These are phyloP conservation scores for Mollisiaceae sp. DNA, from an alignment of 2,329 filamentous ascomycete genomes.

Conservation along the genomic window DNA sequence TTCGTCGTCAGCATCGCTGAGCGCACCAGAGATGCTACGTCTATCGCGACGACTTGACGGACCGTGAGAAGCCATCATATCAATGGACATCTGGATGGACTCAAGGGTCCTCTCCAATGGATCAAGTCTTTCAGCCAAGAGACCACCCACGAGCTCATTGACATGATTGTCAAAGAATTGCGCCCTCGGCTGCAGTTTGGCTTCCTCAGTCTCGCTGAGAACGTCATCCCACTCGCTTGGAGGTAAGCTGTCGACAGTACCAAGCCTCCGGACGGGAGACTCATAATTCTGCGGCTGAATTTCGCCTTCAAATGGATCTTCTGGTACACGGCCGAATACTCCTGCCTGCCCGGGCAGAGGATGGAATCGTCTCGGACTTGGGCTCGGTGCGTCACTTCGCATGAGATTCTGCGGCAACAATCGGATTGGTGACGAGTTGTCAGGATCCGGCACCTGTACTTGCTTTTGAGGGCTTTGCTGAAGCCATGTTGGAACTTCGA, in stretches of 20 bases:
- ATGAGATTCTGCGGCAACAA: slow-evolving; percentile 57
- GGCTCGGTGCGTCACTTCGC: slow-evolving; percentile 75
- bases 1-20: slow-evolving; percentile 91
- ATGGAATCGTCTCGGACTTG: slow-evolving; percentile 65
- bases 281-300: slow-evolving; percentile 48
- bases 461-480: slow-evolving; percentile 50
- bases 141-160: slow-evolving; percentile 79
- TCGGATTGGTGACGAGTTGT: slow-evolving; percentile 58
- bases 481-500: slow-evolving; percentile 49
- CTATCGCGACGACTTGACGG: slow-evolving; percentile 62
- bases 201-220: slow-evolving; percentile 81
- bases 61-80: slow-evolving; percentile 59
- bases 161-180: slow-evolving; percentile 92
- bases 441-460: slow-evolving; percentile 46
- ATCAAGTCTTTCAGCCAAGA: slow-evolving; percentile 76
- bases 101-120: slow-evolving; percentile 82
- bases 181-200: slow-evolving; percentile 80
- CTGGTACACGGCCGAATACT: slow-evolving; percentile 55
- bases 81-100: slow-evolving; percentile 74
- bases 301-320: slow-evolving; percentile 41
- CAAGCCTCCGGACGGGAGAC: slow-evolving; percentile 66
- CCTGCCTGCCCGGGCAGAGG: slow-evolving; percentile 53
- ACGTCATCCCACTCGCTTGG: slow-evolving; percentile 92
- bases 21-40: slow-evolving; percentile 72
- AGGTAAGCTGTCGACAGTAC: slow-evolving; percentile 66